Percentiles rank a stretch among this genome's conserved stretches.
Evolutionary conservation across 345 rosid genomes (phyloP).

Genomic region (Aegle marmelos): DNA sequence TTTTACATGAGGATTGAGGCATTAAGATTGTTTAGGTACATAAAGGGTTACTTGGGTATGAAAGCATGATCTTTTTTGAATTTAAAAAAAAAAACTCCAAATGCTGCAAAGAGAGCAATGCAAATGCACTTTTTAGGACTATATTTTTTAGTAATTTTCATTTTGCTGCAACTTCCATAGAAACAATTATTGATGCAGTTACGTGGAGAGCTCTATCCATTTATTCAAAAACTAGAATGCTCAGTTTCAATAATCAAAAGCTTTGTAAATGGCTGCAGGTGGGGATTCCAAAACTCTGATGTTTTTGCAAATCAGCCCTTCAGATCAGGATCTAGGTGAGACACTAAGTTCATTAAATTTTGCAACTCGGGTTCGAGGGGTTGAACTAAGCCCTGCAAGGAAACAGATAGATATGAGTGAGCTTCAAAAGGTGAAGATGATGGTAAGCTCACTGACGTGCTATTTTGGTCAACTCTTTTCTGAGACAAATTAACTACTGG

Average conservation of each 20-base stretch:
- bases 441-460: conserved; percentile 22
- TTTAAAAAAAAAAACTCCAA: too few relatives aligned
- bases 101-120: background rate
- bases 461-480: background rate
- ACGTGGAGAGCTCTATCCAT: background rate
- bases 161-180: background rate
- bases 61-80: background rate
- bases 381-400: conserved; percentile 37
- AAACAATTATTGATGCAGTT: background rate
- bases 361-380: conserved; percentile 42
- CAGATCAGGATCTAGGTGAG: conserved; percentile 39
- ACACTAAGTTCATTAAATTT: conserved; percentile 46
- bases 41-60: background rate
- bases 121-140: background rate
- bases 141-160: background rate
- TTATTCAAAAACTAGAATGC: background rate
- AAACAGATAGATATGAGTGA: conserved; percentile 36
- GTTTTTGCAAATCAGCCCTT: conserved; percentile 50
- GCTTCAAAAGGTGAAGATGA: conserved; percentile 37
- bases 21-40: background rate
- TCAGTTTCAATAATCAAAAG: background rate
- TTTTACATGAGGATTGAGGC: background rate
- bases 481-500: background rate
- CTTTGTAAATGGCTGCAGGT: conserved; percentile 23
- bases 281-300: conserved; percentile 47